phyloP scores from a whole-genome alignment of 2,329 filamentous ascomycete genomes.

The Pseudogymnoascus sp. region DNA sequence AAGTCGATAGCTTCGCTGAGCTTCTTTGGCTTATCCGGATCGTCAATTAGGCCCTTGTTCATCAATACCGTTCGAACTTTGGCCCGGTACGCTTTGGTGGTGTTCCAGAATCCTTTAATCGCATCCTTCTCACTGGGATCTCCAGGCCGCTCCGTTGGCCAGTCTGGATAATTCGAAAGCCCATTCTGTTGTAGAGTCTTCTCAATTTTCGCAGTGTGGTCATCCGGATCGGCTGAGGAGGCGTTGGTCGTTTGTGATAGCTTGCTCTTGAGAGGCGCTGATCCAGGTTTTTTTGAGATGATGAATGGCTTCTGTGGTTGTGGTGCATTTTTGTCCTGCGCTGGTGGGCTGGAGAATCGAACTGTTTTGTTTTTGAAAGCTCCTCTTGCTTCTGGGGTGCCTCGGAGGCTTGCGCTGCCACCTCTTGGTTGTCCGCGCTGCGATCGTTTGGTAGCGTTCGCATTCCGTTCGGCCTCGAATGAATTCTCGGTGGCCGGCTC shows the following conservation, averaged over 20 bases:
- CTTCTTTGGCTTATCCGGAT: constrained; percentile 55
- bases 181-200: constrained; percentile 47
- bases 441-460: constrained; percentile 29
- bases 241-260: constrained; percentile 2
- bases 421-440: constrained; percentile 20
- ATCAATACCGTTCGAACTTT: constrained; percentile 52
- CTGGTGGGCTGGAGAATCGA: constrained; percentile 18
- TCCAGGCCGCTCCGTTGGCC: constrained; percentile 47
- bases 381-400: constrained; percentile 18
- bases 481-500: constrained; percentile 16
- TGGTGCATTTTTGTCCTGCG: background rate
- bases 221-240: constrained; percentile 8
- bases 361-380: constrained; percentile 21
- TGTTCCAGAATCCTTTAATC: constrained; percentile 49
- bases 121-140: constrained; percentile 43
- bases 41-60: constrained; percentile 54
- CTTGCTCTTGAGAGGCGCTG: constrained; percentile 1
- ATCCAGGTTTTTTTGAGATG: constrained; percentile 7
- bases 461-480: constrained; percentile 26
- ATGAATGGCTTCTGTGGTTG: background rate
- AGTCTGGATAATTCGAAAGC: constrained; percentile 34
- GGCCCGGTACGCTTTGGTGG: constrained; percentile 50
- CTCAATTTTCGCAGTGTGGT: constrained; percentile 42
- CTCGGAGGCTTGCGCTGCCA: constrained; percentile 17
- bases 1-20: constrained; percentile 60